These are phyloP conservation scores for Lachnellula cervina DNA, from an alignment of 2,329 filamentous ascomycete species.

Conservation along the genomic window DNA sequence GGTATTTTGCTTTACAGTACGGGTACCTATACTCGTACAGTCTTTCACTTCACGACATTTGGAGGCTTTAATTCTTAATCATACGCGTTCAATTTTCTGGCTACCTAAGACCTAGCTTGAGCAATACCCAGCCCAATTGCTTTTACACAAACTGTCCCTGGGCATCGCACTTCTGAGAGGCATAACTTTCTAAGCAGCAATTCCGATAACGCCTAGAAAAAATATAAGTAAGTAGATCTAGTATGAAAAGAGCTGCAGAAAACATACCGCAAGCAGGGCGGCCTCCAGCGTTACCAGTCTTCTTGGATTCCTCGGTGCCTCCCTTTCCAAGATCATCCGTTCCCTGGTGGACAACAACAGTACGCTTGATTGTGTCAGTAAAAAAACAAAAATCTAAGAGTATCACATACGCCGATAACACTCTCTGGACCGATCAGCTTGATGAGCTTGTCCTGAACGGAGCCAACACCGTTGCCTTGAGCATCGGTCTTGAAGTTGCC, in stretches of 20 bases:
- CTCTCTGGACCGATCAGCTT: slow-evolving; percentile 96
- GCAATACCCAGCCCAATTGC: not conserved
- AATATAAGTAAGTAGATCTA: slow-evolving; percentile 9
- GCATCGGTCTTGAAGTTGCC: slow-evolving; percentile 96
- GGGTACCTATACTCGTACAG: not conserved
- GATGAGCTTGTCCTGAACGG: slow-evolving; percentile 72
- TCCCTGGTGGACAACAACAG: slow-evolving; percentile 88
- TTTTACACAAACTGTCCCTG: not conserved
- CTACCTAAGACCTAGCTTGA: not conserved
- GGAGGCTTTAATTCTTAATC: no score
- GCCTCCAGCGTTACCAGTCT: slow-evolving; percentile 92
- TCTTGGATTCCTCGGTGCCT: slow-evolving; percentile 89
- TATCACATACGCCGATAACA: slow-evolving; percentile 73
- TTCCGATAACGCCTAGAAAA: slow-evolving; percentile 73
- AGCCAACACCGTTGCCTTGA: slow-evolving; percentile 84
- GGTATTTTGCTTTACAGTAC: no score
- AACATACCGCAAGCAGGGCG: slow-evolving; percentile 88
- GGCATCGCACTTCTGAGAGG: not conserved
- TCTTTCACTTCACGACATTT: not conserved
- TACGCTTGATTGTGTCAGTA: slow-evolving; percentile 57
- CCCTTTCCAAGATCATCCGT: slow-evolving; percentile 97
- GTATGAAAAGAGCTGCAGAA: not conserved
- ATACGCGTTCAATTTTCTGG: no score
- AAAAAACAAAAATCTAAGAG: not conserved
- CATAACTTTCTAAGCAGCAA: slow-evolving; percentile 58